Evolutionary conservation across 1,139 yeast species (phyloP), one percentile per base, ranked within the genome.

Genomic region (Candida neerlandica): DNA sequence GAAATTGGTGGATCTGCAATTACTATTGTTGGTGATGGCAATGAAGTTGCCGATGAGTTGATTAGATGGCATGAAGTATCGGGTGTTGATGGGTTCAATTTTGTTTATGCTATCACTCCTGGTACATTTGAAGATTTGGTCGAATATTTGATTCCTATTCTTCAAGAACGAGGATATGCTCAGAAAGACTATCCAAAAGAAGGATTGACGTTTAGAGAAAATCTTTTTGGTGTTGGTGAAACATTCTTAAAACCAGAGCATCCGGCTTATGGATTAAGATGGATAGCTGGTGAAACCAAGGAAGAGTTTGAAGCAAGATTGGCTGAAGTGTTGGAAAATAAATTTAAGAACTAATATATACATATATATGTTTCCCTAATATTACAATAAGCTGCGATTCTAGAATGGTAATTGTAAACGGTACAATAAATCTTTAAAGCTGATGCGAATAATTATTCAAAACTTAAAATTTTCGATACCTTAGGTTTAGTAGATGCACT

Each of bases 251-350:
- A 47, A 38, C 58, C 60, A 4, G 53, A 60, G 56, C 78, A 73
- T 51, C 75, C 74, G 9, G 77, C 78, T 10, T 55, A 70, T 53
- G 59, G 58, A 3, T 58, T 73, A 38, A 67, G 74, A 60, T 73
- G 78, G 78, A 60, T 58, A 41, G 64, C 69, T n/a, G 70, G 66
- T 15, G 72, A 66, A 50, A 49, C 70, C 1, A 65, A 61, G 50
- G 70, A 67, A 48, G 71, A 69, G 27, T 70, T 70, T 52, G 77
- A 72, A 45, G 42, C 43, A 11, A 54, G 53, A 48, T 62, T 41
- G 54, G 51, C 44, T 52, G 58, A 32, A 62, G 64, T 51, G 39
- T 50, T 41, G 52, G 45, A 48, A 30, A 51, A 51, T 15, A 45
- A 51, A 6, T 55, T 55, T 35, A n/a, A n/a, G n/a, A n/a, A n/a